A percentile compares a stretch with the other conserved stretches of the same genome.
Evolutionary conservation across 495 filamentous ascomycete species (phyloP).

Genomic region (Clavariopsis aquatica): DNA sequence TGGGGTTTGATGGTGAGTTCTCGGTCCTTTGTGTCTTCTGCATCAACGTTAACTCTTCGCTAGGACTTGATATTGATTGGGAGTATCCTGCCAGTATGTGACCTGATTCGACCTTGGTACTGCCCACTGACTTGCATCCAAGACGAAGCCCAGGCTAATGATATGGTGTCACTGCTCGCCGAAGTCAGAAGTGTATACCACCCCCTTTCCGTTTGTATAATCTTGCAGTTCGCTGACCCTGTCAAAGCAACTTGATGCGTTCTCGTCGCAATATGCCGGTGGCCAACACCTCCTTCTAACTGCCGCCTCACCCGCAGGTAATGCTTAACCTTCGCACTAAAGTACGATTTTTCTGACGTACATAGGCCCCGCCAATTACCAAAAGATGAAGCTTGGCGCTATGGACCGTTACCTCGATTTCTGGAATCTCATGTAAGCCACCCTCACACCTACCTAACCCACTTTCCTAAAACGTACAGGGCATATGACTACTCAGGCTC

Average conservation of each 20-base stretch:
- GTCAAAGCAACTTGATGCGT: conserved; percentile 23
- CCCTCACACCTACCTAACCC: background rate
- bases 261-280: conserved; percentile 29
- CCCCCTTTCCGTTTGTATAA: background rate
- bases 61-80: conserved; percentile 40
- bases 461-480: conserved; percentile 11
- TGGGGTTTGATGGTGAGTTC: conserved; percentile 42
- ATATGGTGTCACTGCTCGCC: conserved; percentile 64
- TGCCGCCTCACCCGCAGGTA: conserved; percentile 66
- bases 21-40: background rate
- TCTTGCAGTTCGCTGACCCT: background rate
- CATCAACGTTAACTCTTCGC: too few species aligned
- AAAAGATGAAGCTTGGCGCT: conserved; percentile 61
- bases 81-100: conserved; percentile 36
- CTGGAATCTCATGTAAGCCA: conserved; percentile 66
- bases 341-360: conserved; percentile 1
- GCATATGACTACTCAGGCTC: conserved; percentile 54
- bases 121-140: conserved; percentile 17
- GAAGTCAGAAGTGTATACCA: conserved; percentile 24
- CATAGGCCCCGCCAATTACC: conserved; percentile 61
- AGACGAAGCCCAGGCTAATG: conserved; percentile 59
- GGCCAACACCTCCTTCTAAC: conserved; percentile 69
- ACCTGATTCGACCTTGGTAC: too few species aligned
- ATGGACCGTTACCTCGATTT: conserved; percentile 84
- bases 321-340: background rate